phyloP scores from a whole-genome alignment of 345 rosid species.

The Sonneratia alba region DNA sequence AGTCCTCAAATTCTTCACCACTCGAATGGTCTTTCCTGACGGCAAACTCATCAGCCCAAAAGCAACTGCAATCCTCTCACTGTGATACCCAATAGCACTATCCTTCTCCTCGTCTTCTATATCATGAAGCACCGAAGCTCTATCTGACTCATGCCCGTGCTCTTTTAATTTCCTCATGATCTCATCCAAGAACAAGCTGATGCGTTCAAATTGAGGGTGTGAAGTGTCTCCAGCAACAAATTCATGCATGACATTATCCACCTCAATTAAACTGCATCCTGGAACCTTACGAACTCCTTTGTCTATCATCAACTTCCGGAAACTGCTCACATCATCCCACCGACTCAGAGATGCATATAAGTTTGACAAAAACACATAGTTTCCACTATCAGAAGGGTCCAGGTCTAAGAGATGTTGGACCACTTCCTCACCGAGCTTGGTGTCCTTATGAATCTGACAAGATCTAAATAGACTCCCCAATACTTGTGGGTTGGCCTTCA shows the following conservation, averaged over 20 bases:
- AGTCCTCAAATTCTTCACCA: constrained; percentile 12
- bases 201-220: constrained; percentile 2
- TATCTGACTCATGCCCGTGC: constrained; percentile 5
- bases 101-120: constrained; percentile 13
- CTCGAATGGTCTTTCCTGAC: constrained; percentile 7
- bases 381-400: background rate
- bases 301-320: constrained; percentile 11
- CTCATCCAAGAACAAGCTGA: constrained; percentile 8
- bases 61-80: constrained; percentile 11
- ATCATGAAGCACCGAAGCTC: constrained; percentile 9
- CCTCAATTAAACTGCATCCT: constrained; percentile 10
- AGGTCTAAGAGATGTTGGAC: constrained; percentile 7
- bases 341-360: constrained; percentile 8
- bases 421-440: constrained; percentile 4
- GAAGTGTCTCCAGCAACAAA: constrained; percentile 11
- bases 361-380: constrained; percentile 10
- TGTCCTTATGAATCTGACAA: constrained; percentile 12
- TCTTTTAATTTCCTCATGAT: constrained; percentile 3
- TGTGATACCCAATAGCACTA: constrained; percentile 6
- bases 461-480: constrained; percentile 10
- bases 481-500: constrained; percentile 8
- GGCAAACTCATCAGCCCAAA: constrained; percentile 12
- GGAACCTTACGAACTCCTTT: constrained; percentile 11
- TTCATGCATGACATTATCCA: constrained; percentile 7
- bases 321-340: constrained; percentile 8